Conservation (phyloP, 2,329 filamentous ascomycete genomes). For the Talaromyces sp. region DNA sequence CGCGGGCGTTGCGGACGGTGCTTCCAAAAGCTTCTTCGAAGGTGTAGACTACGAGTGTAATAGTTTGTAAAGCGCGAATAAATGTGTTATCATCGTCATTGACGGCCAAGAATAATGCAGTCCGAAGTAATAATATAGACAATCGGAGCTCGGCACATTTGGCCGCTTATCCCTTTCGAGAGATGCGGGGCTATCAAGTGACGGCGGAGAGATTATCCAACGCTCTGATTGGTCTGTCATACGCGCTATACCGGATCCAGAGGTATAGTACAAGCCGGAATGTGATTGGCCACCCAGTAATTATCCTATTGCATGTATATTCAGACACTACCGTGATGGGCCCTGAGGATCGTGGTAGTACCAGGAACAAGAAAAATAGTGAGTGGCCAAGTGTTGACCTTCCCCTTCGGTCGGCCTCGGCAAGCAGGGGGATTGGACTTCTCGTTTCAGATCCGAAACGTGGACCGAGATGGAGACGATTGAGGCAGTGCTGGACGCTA, state of each 20-base stretch:
- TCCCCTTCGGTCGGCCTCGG: neutral
- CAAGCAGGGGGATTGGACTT: neutral
- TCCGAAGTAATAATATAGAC: too few species aligned
- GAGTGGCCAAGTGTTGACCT: neutral
- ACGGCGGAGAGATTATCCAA: neutral
- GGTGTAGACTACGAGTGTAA: neutral
- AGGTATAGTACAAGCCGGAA: neutral
- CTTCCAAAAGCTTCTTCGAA: neutral
- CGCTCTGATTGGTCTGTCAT: neutral
- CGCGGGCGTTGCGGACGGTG: constrained; percentile 13
- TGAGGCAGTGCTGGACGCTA: neutral
- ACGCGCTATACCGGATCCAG: neutral
- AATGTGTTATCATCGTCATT: too few species aligned
- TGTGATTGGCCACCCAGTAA: neutral
- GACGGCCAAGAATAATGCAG: too few species aligned
- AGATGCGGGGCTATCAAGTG: neutral
- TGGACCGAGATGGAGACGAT: neutral
- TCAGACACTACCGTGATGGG: too few species aligned
- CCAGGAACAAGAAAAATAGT: neutral
- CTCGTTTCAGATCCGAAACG: neutral
- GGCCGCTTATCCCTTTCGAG: neutral
- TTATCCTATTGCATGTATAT: too few species aligned
- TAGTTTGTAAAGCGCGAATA: neutral
- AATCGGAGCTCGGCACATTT: neutral
- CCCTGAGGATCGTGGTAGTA: neutral